Evolutionary conservation across 73 alveolate genomes (phyloP), one percentile per base, ranked within the genome.

Genomic region (Paramecium octaurelia): DNA sequence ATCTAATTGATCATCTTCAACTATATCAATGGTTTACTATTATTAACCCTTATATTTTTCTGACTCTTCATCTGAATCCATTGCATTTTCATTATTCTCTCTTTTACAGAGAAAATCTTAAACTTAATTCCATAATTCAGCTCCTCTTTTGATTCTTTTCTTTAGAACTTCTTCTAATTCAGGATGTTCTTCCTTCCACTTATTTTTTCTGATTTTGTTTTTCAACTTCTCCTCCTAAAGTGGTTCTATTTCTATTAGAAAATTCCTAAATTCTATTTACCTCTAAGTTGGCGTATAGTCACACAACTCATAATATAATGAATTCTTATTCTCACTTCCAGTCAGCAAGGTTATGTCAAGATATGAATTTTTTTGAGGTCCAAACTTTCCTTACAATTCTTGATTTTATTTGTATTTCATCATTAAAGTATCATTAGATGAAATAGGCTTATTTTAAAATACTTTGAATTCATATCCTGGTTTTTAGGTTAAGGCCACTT

Each of bases 121-220:
- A 3, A 80, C 91, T 42, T 80, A 46, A 80, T 27, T 42, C 91
- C 91, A 80, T 44, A 80, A 46, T 48, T 80, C 91, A 10, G 91
- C 57, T 20, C 91, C 91, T 46, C 91, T 80, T 35, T 80, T 80
- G 4, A 80, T 46, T 80, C 57, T 80, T 18, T 80, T 80, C 21
- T n/a, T 23, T 44, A 80, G 57, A 1, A 80, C 31, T 9, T 80
- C 91, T 12, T 80, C 73, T 43, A 80, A 80, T 48, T 48, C 70
- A 43, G 91, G 91, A 80, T 80, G 91, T 24, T 80, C 91, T 12
- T 80, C 91, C 10, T 21, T 80, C 91, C 91, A 80, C 10, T 80
- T 80, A 35, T 35, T 80, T 80, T 48, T 40, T 80, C 91, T 80
- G 4, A 80, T 80, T 43, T 80, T 80, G 18, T 80, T 80, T 48